Base-by-base conservation (phyloP, 2,329 filamentous ascomycete species). In the Colletotrichum siamense region DNA sequence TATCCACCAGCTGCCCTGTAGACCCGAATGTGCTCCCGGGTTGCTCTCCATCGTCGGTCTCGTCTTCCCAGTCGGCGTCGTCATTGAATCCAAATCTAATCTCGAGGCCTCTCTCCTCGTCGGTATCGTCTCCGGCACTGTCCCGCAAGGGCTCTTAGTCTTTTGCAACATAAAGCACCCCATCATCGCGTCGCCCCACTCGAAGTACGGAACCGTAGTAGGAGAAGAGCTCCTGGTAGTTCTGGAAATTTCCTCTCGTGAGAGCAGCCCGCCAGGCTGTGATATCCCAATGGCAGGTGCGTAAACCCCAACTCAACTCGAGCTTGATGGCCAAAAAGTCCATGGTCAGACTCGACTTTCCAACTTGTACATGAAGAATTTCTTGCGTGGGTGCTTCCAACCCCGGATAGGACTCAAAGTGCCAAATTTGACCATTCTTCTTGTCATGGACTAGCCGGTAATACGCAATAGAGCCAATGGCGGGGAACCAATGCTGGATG, bases 61-160 rank as follows among this genome's bases (percentile, higher is more conserved):
- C 1, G 39, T 49, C 0, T 10, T 49, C 39, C 9, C 9, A 22
- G 18, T 49, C 9, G 39, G 39, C 39, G 18, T n/a, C 39, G 18
- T 49, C 39, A 0, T n/a, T 49, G 3, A 12, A 49, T 49, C 44
- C 44, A 52, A 52, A 1, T 3, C n/a, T 52, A 22, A 2, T 13
- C 2, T 0, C n/a, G 44, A 12, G 0, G 1, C 44, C 44, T 0
- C 44, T 52, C n/a, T 4, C 44, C 2, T 2, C 44, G 6, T 22
- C 0, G 0, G 3, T 13, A 13, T 52, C n/a, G n/a, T 52, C 44
- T 22, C 1, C 0, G 44, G 44, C 10, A 0, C 44, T 52, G 0
- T 22, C 10, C 44, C 1, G 44, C 0, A 0, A 24, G 44, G 44
- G 44, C 44, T 52, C 0, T 1, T 52, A 1, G 44, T 52, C 44